Evolutionary conservation across 768 basidiomycete species (phyloP), one percentile per base, ranked within the genome.

Genomic region (Filobasidium wieringae): DNA sequence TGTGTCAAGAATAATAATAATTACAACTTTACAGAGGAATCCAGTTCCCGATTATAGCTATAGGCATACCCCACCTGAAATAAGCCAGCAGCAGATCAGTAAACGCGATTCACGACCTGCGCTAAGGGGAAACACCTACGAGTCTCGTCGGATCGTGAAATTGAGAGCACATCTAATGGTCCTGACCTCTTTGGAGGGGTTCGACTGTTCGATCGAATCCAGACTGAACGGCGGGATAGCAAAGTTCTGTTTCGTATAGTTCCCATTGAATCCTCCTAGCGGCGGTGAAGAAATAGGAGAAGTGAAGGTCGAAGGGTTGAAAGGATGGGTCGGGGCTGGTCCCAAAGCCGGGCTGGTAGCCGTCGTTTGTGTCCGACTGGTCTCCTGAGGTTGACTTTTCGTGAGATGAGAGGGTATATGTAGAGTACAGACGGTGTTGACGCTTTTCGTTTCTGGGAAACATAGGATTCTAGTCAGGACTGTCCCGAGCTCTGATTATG

Each of bases 81-180:
- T n/a, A 22, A 41, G 30, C 24, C 19, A 43, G 41, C 33, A 17
- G 30, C 5, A 9, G 5, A 54, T 29, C 37, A 54, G 15, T 14
- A 49, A 22, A 22, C 17, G 14, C 31, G 45, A 53, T 41, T 34
- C 40, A 19, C 22, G 27, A n/a, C 14, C 14, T 37, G 19, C 37
- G 37, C 37, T 40, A 27, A 34, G 37, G 24, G 26, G 14, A 40
- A 17, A 2, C 34, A 63, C 66, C 60, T 58, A 68, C 59, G 70
- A 68, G 57, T 73, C 72, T 39, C 75, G 59, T 45, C 75, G 57
- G 26, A 76, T 75, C 7, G 75, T 76, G 24, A 72, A 72, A 43
- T 67, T 70, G 57, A 74, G 72, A 66, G 72, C 73, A 55, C 73
- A 74, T 55, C 68, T 66, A 55, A 74, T 69, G 51, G 64, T 64